Evolutionary conservation across 495 filamentous ascomycete genomes (phyloP).

Genomic region (Penicillium goetzii): DNA sequence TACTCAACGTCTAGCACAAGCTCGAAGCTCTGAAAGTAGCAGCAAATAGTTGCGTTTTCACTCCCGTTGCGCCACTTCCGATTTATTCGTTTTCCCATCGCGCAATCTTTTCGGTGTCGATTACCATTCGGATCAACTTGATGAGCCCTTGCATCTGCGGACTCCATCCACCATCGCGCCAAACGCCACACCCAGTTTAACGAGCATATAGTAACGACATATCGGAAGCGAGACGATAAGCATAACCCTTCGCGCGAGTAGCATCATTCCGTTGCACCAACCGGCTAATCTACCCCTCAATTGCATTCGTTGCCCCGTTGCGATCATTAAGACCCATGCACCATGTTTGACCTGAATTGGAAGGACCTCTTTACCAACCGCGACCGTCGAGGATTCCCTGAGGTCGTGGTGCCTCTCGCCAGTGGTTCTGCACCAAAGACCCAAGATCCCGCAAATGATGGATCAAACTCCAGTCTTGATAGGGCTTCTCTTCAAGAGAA

Average conservation of each 20-base stretch:
- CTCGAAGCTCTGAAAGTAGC: conserved; percentile 24
- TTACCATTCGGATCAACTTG: neutral
- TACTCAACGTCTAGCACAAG: conserved; percentile 14
- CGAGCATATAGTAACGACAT: conserved; percentile 4
- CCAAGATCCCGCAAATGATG: conserved; percentile 18
- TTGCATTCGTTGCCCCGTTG: conserved; percentile 15
- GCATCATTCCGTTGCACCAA: conserved; percentile 16
- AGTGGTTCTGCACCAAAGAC: conserved; percentile 31
- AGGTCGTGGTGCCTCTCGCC: conserved; percentile 49
- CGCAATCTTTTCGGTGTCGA: conserved; percentile 6
- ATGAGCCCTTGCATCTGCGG: conserved; percentile 20
- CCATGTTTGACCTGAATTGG: conserved; percentile 32
- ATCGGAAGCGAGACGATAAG: conserved; percentile 11
- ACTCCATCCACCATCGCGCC: conserved; percentile 17
- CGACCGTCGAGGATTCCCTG: conserved; percentile 48
- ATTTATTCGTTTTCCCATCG: conserved; percentile 10
- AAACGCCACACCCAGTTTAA: conserved; percentile 4
- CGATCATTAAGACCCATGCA: conserved; percentile 9
- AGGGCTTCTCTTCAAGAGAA: conserved; percentile 38
- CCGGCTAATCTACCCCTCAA: conserved; percentile 10
- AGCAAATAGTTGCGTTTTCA: conserved; percentile 19
- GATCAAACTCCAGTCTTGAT: conserved; percentile 33
- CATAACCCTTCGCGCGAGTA: conserved; percentile 13
- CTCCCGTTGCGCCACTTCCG: conserved; percentile 20
- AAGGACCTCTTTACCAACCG: conserved; percentile 48